Base-by-base conservation (phyloP, 306 rosid species). In the Clitoria ternatea region DNA sequence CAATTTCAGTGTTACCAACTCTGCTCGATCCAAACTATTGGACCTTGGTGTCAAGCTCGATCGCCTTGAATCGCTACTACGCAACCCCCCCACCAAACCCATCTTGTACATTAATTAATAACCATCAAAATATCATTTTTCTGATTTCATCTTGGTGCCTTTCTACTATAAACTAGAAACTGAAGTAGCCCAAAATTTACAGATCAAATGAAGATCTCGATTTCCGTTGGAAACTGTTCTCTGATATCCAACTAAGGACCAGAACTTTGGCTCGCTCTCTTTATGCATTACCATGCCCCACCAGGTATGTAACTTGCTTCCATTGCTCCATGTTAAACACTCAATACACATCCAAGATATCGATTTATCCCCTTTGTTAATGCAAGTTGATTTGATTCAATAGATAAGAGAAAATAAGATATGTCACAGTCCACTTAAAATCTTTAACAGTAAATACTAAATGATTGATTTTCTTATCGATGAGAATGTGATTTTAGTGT, bases 21-120 rank as follows among this genome's bases (percentile, higher is more conserved):
- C 61, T 43, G 33, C 77, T 14, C 39, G 40, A 53, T 77, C 81
- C 65, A 77, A 40, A 54, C 23, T 77, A 30, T 29, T 40, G 53
- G 59, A 70, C 50, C 50, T 77, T 18, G 76, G 81, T 6, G 61
- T 30, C 18, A 77, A 61, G 24, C 66, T 70, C 0, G 81, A 77
- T 77, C 81, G 81, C 29, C 72, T 77, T 33, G 81, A 77, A 70
- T 77, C 81, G 5, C 49, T 77, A 0, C 61, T 77, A 4, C 77
- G 20, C 50, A 77, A 77, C 17, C 81, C 76, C 20, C 77, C 71
- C 6, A 27, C 81, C 1, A 62, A 53, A 50, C 81, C 81, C 39
- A 20, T 61, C 57, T 11, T 77, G 81, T 76, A 75, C 10, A 12
- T 33, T n/a, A n/a, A n/a, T n/a, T n/a, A n/a, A n/a, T n/a, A n/a